phyloP scores from a whole-genome alignment of 768 basidiomycete species.

The Jaapia argillacea region DNA sequence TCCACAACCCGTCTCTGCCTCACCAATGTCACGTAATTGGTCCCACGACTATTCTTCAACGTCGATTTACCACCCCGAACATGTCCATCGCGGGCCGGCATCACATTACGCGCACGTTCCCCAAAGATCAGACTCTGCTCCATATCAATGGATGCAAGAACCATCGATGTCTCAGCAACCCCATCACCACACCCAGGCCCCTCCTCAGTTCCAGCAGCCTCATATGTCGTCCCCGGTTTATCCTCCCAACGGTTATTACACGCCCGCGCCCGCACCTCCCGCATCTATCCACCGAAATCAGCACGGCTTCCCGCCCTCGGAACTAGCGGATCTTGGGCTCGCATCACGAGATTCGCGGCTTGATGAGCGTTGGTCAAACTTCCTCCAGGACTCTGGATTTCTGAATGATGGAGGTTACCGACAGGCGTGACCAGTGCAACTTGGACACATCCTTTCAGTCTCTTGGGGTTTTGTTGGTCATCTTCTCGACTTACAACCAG shows the following conservation, averaged over 20 bases:
- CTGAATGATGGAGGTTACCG: not conserved
- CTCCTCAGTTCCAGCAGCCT: not conserved
- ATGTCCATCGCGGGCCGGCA: not conserved
- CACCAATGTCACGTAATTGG: not conserved
- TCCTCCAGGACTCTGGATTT: conserved; percentile 46
- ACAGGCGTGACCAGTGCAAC: too few relatives aligned
- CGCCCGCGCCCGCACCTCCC: not conserved
- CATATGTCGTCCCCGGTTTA: not conserved
- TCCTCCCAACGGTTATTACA: not conserved
- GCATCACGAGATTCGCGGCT: conserved; percentile 44
- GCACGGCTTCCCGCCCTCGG: conserved; percentile 19
- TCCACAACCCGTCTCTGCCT: not conserved
- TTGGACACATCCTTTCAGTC: too few relatives aligned
- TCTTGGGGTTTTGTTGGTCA: too few relatives aligned
- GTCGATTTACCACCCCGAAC: not conserved
- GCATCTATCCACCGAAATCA: not conserved
- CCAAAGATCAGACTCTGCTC: not conserved
- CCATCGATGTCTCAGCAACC: not conserved
- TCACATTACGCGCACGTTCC: not conserved
- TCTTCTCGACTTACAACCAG: too few relatives aligned
- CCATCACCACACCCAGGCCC: not conserved
- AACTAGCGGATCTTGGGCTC: conserved; percentile 51
- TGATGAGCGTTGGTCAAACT: conserved; percentile 50
- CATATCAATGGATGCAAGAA: not conserved
- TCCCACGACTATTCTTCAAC: not conserved